Conservation (phyloP, 2,329 filamentous ascomycete genomes). For the Colletotrichum sp. region DNA sequence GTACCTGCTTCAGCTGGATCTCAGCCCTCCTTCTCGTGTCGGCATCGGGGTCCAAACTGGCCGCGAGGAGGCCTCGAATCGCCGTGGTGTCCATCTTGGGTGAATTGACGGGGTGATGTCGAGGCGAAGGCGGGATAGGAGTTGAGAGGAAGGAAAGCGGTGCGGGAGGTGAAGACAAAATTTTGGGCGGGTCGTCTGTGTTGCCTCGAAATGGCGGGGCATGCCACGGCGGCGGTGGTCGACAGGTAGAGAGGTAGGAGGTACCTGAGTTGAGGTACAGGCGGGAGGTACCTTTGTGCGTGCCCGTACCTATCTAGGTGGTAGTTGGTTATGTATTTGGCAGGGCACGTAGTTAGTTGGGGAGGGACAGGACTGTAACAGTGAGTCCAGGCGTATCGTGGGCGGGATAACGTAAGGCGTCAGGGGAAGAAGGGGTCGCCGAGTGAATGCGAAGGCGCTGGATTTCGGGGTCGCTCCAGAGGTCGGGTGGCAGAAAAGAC, state of each 20-base stretch:
- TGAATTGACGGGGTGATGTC: constrained; percentile 23
- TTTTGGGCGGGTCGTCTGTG: constrained; percentile 24
- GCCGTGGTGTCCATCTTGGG: constrained; percentile 73
- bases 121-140: constrained; percentile 22
- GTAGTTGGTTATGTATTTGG: not conserved
- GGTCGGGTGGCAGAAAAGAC: not conserved
- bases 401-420: constrained; percentile 10
- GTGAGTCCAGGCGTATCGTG: not conserved
- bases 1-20: constrained; percentile 81
- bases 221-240: constrained; percentile 16
- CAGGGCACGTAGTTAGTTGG: not conserved
- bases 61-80: constrained; percentile 77
- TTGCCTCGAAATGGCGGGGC: constrained; percentile 25
- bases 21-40: constrained; percentile 80
- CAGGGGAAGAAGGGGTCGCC: not conserved
- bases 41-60: constrained; percentile 76
- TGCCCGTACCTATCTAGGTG: not conserved
- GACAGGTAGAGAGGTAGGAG: not conserved
- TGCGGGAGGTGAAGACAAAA: constrained; percentile 23
- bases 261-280: not conserved
- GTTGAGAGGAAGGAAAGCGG: constrained; percentile 23
- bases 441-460: not conserved
- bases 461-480: not conserved
- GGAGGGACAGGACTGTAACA: not conserved
- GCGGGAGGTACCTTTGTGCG: not conserved